These are phyloP conservation scores for Cercospora sojina DNA, from an alignment of 2,329 filamentous ascomycete species.

Conservation along the genomic window DNA sequence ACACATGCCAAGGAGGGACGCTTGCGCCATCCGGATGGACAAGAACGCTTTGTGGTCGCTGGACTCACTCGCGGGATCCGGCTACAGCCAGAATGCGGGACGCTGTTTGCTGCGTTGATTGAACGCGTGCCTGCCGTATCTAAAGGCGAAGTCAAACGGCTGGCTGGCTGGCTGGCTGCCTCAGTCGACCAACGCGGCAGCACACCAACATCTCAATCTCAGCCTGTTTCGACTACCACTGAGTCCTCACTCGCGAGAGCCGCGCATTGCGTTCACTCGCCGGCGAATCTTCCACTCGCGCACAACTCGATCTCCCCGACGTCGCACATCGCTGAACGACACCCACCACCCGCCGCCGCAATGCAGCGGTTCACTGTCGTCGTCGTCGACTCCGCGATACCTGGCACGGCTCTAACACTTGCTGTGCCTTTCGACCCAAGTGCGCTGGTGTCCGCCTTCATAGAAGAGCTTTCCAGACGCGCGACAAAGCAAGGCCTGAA, in stretches of 20 bases:
- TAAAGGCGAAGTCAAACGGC: background rate
- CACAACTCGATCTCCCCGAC: background rate
- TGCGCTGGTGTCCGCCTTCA: conserved; percentile 22
- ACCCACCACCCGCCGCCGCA: background rate
- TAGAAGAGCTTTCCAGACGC: conserved; percentile 27
- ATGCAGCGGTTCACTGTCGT: conserved; percentile 33
- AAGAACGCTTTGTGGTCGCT: background rate
- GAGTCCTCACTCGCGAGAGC: background rate
- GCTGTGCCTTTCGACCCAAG: conserved; percentile 26
- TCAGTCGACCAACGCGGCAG: background rate
- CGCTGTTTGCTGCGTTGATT: background rate
- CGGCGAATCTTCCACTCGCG: background rate
- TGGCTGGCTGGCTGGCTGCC: background rate
- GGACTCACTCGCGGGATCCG: background rate
- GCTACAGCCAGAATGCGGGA: background rate
- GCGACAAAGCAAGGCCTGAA: conserved; percentile 18
- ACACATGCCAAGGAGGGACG: background rate
- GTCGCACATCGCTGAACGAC: background rate
- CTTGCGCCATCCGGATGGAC: background rate
- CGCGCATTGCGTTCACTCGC: background rate
- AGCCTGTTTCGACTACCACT: background rate
- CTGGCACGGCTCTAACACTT: conserved; percentile 16
- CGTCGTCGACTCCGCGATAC: conserved; percentile 18
- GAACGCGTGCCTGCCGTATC: background rate
- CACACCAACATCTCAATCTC: background rate